Percentiles rank a stretch among this genome's conserved stretches.
Evolutionary conservation across 2,329 filamentous ascomycete genomes (phyloP).

Genomic region (Exophiala xenobiotica): DNA sequence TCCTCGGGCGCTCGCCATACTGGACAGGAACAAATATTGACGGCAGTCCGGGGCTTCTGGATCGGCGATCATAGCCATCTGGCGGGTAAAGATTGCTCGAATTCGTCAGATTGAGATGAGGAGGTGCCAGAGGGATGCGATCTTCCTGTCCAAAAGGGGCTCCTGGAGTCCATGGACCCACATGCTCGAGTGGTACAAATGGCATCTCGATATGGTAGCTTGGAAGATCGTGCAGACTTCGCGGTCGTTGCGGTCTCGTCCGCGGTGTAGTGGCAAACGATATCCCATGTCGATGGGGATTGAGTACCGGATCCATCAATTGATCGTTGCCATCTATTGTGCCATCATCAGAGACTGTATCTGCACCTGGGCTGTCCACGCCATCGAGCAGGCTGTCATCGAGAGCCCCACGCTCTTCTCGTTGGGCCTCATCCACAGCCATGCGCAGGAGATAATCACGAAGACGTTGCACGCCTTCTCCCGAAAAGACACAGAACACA

Average conservation of each 20-base stretch:
- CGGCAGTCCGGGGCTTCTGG: slow-evolving; percentile 18
- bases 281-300: slow-evolving; percentile 23
- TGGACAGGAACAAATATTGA: slow-evolving; percentile 11
- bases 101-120: slow-evolving; percentile 17
- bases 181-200: slow-evolving; percentile 26
- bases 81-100: slow-evolving; percentile 8
- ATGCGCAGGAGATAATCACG: slow-evolving; percentile 70
- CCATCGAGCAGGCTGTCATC: slow-evolving; percentile 30
- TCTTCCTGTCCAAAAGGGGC: slow-evolving; percentile 20
- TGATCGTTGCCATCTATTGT: slow-evolving; percentile 32
- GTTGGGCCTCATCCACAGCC: slow-evolving; percentile 28
- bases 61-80: slow-evolving; percentile 17
- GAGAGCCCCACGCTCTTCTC: slow-evolving; percentile 27
- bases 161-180: slow-evolving; percentile 29
- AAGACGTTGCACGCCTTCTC: slow-evolving; percentile 73
- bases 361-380: slow-evolving; percentile 30
- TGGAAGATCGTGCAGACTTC: slow-evolving; percentile 30
- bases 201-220: slow-evolving; percentile 32
- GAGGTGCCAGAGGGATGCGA: slow-evolving; percentile 14
- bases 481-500: slow-evolving; percentile 97
- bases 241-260: slow-evolving; percentile 22
- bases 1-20: slow-evolving; percentile 23
- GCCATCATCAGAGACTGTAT: slow-evolving; percentile 32
- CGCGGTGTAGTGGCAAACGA: slow-evolving; percentile 21
- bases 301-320: slow-evolving; percentile 24